phyloP scores from a whole-genome alignment of 257 asterid genomes.

The Solanum etuberosum region DNA sequence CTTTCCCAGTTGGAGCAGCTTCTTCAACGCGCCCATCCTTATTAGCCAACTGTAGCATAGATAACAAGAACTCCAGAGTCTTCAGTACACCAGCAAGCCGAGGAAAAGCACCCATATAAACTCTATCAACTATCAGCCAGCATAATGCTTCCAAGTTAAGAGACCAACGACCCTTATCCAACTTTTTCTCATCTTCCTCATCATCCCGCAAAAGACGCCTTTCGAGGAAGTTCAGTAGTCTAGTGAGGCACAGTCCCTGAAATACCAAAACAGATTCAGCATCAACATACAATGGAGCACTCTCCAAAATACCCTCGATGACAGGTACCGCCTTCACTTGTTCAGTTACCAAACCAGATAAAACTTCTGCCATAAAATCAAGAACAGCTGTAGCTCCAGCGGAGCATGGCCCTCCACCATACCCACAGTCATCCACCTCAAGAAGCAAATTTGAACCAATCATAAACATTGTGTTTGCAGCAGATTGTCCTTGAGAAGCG shows the following conservation, averaged over 20 bases:
- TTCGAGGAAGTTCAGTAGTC: slow-evolving; percentile 93
- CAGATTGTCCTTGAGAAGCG: slow-evolving; percentile 44
- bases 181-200: slow-evolving; percentile 83
- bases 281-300: slow-evolving; percentile 73
- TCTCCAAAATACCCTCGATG: slow-evolving; percentile 69
- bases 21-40: slow-evolving; percentile 97
- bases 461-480: slow-evolving; percentile 32
- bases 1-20: slow-evolving; percentile 67
- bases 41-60: slow-evolving; percentile 96
- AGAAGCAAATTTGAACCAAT: slow-evolving; percentile 66
- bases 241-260: slow-evolving; percentile 86
- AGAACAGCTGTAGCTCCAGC: slow-evolving; percentile 92
- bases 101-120: slow-evolving; percentile 93
- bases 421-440: slow-evolving; percentile 92
- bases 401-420: slow-evolving; percentile 99
- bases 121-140: slow-evolving; percentile 92
- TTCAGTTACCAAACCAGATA: slow-evolving; percentile 75
- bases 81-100: slow-evolving; percentile 77
- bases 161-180: slow-evolving; percentile 85
- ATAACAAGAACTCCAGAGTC: slow-evolving; percentile 85
- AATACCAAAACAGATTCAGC: slow-evolving; percentile 85
- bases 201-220: slow-evolving; percentile 92
- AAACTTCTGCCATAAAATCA: slow-evolving; percentile 90
- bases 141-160: slow-evolving; percentile 77
- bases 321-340: slow-evolving; percentile 64